Percentiles rank a stretch among this genome's conserved stretches.
Evolutionary conservation across 495 filamentous ascomycete species (phyloP).

Genomic region (Aspergillus biplanus): DNA sequence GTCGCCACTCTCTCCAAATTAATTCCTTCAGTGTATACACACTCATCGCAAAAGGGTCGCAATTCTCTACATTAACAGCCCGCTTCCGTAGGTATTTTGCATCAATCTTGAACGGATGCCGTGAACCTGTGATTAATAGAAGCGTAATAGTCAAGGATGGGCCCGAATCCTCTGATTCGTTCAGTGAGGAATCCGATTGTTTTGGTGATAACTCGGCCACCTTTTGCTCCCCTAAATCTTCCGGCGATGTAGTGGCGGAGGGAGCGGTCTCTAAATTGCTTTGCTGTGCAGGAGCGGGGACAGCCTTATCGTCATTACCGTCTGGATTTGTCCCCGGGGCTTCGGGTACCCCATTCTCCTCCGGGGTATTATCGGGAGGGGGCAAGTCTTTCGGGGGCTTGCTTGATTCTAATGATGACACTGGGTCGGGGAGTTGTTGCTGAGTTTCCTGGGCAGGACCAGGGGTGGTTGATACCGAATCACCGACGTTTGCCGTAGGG

Average conservation of each 20-base stretch:
- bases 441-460: conserved; percentile 20
- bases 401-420: conserved; percentile 10
- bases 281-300: conserved; percentile 26
- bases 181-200: conserved; percentile 43
- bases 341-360: conserved; percentile 22
- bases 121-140: conserved; percentile 76
- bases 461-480: conserved; percentile 27
- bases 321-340: conserved; percentile 31
- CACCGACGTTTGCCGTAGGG: conserved; percentile 17
- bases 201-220: conserved; percentile 31
- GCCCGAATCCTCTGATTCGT: conserved; percentile 50
- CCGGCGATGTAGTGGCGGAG: conserved; percentile 26
- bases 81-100: conserved; percentile 81
- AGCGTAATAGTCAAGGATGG: conserved; percentile 67
- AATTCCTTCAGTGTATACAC: conserved; percentile 91
- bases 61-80: conserved; percentile 71
- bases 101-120: conserved; percentile 87
- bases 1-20: conserved; percentile 87
- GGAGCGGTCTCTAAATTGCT: conserved; percentile 24
- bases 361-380: conserved; percentile 21
- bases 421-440: conserved; percentile 28
- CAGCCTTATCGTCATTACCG: conserved; percentile 32
- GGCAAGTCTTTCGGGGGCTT: conserved; percentile 21
- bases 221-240: conserved; percentile 42
- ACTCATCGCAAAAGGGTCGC: conserved; percentile 85